Evolutionary conservation across 2,329 filamentous ascomycete species (phyloP), one percentile per base, ranked within the genome.

Genomic region (Claviceps africana): DNA sequence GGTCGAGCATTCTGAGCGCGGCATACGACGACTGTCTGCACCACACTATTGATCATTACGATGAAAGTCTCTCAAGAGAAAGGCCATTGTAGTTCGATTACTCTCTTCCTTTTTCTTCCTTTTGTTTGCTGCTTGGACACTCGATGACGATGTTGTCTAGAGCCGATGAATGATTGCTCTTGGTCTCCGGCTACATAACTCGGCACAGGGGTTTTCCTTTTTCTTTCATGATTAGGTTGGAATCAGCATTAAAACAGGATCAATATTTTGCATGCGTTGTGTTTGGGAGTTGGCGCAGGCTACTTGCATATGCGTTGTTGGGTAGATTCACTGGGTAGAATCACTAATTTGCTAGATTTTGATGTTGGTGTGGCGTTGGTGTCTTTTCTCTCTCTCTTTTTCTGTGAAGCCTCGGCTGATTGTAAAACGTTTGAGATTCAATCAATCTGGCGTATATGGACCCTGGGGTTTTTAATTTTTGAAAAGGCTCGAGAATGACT

Each of bases 1-100:
- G 65, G 67, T 11, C 67, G 69, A 49, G 65, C 65, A 15, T 68
- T 67, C 50, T 69, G 59, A 53, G 21, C n/a, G 17, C 4, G 42
- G n/a, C 31, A 8, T 19, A n/a, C 11, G 13, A 42, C 4, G 19
- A 15, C n/a, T 43, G 4, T 25, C 9, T 28, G 37, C 21, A 13
- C 30, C 19, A 47, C 19, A 22, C 30, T 13, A 4, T 22, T 25
- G 25, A 21, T 1, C 30, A 21, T 35, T 47, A 17, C 9, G 5
- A 40, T 19, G 37, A 19, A 40, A 17, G 37, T 19, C 17, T 19
- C 6, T 15, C 7, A 5, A 40, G 4, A 10, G 17, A 40, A 35
- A 35, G 33, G 15, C 17, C 4, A 40, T 44, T 44, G 22, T 19
- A 11, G 7, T 43, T 43, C n/a, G 19, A 11, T 19, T 13, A 43